A percentile compares a stretch with the other conserved stretches of the same genome.
These are phyloP conservation scores for Russula sp. DNA, from an alignment of 768 basidiomycete species.

Conservation along the genomic window DNA sequence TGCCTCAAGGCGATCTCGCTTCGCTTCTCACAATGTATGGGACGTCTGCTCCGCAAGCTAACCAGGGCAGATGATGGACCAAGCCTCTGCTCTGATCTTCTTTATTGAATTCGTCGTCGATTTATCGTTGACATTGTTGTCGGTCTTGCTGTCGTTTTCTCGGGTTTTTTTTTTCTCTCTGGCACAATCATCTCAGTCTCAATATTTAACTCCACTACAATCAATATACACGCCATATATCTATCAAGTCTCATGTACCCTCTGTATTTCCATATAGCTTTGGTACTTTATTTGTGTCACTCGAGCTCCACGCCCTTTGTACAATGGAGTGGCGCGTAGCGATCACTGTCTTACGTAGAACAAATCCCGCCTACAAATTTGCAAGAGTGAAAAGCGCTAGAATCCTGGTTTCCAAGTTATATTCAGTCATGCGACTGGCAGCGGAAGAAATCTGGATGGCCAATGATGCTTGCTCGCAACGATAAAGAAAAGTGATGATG, in stretches of 20 bases:
- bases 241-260: neutral
- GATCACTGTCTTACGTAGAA: neutral
- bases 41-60: neutral
- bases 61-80: neutral
- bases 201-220: neutral
- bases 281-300: neutral
- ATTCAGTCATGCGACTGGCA: neutral
- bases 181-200: neutral
- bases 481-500: neutral
- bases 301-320: neutral
- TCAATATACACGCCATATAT: constrained; percentile 7
- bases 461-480: too few relatives aligned
- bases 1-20: constrained; percentile 42
- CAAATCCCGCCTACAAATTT: neutral
- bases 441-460: neutral
- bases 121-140: constrained; percentile 8
- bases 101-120: neutral
- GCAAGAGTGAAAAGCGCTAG: neutral
- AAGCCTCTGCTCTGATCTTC: neutral
- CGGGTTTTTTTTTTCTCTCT: neutral
- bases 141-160: neutral
- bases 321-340: neutral
- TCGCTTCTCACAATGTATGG: constrained; percentile 49
- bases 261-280: constrained; percentile 1
- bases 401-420: neutral